Conservation (phyloP, 1,284 basidiomycete genomes). For the Trichosporon asahii region DNA sequence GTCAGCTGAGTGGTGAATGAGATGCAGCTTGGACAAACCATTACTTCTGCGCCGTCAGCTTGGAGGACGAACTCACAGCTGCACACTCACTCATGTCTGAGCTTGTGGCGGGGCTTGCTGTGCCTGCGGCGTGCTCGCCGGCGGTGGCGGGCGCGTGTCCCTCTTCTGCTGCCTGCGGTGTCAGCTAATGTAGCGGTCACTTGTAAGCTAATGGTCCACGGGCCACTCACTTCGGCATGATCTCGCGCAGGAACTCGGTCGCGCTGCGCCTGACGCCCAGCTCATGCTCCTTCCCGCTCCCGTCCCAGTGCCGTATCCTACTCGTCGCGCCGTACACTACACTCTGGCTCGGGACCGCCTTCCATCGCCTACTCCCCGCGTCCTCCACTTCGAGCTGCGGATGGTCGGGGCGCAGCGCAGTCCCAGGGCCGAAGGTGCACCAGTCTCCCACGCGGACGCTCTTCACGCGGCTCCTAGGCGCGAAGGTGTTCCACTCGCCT, state of each 20-base stretch:
- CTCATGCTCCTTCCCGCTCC: slow-evolving; percentile 77
- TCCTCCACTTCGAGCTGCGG: neutral
- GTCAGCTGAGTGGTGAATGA: neutral
- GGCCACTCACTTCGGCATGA: slow-evolving; percentile 68
- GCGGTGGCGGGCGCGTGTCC: neutral
- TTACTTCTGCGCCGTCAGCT: neutral
- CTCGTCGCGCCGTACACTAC: slow-evolving; percentile 74
- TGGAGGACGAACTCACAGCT: neutral
- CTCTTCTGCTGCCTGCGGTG: neutral
- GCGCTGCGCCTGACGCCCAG: slow-evolving; percentile 79
- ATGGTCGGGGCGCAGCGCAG: neutral
- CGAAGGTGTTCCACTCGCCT: slow-evolving; percentile 18
- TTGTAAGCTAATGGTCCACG: neutral
- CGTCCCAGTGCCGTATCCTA: slow-evolving; percentile 75
- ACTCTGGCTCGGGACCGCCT: slow-evolving; percentile 70
- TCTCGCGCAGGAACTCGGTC: slow-evolving; percentile 81
- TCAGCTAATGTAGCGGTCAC: neutral
- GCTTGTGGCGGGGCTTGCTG: neutral
- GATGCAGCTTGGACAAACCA: too few species aligned
- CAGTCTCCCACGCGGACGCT: slow-evolving; percentile 19
- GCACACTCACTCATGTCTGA: neutral
- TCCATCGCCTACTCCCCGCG: slow-evolving; percentile 16
- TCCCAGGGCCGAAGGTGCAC: slow-evolving; percentile 14
- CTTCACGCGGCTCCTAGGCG: slow-evolving; percentile 7
- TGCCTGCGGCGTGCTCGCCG: neutral